Evolutionary conservation across 495 filamentous ascomycete genomes (phyloP), one percentile per base, ranked within the genome.

Genomic region (Aspergillus cristatus): DNA sequence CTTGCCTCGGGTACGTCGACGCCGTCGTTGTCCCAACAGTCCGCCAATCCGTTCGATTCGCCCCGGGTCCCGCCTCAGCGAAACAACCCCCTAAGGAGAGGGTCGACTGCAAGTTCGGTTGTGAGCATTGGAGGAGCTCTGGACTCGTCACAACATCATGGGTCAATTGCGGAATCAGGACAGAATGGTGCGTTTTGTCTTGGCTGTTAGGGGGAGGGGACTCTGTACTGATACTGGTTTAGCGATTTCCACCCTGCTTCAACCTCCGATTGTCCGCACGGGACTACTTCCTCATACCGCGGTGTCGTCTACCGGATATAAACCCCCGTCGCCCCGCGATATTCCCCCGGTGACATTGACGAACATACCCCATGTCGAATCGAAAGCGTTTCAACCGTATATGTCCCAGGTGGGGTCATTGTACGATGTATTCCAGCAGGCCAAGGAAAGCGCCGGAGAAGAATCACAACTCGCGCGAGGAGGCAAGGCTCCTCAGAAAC

Each of bases 341-440:
- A 99, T 99, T 33, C 88, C 91, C 0, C 90, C 91, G 0, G 91
- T 99, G 6, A 82, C 86, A 0, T 67, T 99, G 37, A 89, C 90
- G 4, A 94, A 93, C 40, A 88, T 97, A 35, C 76, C 81, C 1
- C 82, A 83, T 47, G 72, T 97, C 22, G 86, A 96, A 12, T 52
- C 76, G 0, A 75, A 80, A 39, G 79, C 76, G 14, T 97, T 99
- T 58, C 78, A 78, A 29, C 68, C 82, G 2, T 99, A 97, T 54
- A 64, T 99, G 2, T 69, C 78, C 24, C 81, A 91, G 55, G 82
- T 91, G 15, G 84, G 85, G 7, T 72, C 79, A 2, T 51, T 93
- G 20, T 91, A 89, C 48, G 86, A 94, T 54, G 82, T 84, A 13
- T 76, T 93, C 40, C 78, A 83, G 46, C 76, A 85, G 22, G 76